phyloP scores from a whole-genome alignment of 768 basidiomycete genomes.

The Albatrellus ellisii region DNA sequence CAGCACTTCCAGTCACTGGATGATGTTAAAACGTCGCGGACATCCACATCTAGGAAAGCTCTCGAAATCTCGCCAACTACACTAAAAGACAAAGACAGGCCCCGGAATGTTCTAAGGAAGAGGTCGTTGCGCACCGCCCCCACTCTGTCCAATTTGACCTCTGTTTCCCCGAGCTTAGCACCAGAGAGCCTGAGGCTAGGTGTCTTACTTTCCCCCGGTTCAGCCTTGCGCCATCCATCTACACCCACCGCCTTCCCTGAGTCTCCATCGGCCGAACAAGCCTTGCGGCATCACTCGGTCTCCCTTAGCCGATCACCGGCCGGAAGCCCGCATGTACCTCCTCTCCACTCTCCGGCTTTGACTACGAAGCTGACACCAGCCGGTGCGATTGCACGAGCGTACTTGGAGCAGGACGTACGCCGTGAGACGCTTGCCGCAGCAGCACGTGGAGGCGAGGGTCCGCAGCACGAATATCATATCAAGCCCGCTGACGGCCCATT shows the following conservation, averaged over 20 bases:
- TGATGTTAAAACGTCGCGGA: background rate
- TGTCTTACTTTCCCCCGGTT: background rate
- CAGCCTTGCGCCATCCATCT: background rate
- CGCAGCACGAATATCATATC: background rate
- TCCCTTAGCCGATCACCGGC: background rate
- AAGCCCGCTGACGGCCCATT: background rate
- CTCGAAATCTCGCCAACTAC: background rate
- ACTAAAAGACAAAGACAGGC: background rate
- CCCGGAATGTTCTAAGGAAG: conserved; percentile 2
- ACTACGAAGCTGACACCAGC: conserved; percentile 13
- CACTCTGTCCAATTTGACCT: too few species aligned
- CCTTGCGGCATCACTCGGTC: background rate
- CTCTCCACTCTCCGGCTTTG: background rate
- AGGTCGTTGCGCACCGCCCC: background rate
- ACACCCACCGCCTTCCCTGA: background rate
- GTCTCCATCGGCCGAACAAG: conserved; percentile 1
- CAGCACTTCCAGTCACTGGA: background rate
- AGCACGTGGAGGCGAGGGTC: conserved; percentile 1
- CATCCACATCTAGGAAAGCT: background rate
- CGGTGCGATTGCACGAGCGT: conserved; percentile 11
- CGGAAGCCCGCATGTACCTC: background rate
- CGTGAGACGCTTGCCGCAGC: conserved; percentile 11
- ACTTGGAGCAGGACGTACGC: conserved; percentile 11
- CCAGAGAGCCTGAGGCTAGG: too few species aligned
- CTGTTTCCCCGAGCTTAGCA: background rate